These are phyloP conservation scores for Coffea eugenioides DNA, from an alignment of 257 asterid species.

Conservation along the genomic window DNA sequence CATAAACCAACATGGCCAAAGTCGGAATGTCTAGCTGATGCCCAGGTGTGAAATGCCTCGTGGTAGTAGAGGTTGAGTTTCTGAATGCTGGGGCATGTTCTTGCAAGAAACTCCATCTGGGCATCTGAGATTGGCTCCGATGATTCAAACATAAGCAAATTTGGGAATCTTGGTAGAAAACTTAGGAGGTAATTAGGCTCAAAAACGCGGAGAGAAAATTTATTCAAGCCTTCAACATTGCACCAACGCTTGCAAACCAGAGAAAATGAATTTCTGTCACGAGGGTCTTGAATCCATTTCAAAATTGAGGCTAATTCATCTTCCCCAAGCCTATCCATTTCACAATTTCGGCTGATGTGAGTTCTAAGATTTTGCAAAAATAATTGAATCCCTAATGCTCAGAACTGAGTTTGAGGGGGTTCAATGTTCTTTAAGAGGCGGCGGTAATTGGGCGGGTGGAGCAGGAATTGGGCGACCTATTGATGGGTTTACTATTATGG, in stretches of 20 bases:
- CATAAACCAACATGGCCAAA: slow-evolving; percentile 12
- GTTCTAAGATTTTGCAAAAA: too few relatives aligned
- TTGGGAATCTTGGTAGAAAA: slow-evolving; percentile 35
- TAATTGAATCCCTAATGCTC: too few relatives aligned
- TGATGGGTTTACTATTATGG: too few relatives aligned
- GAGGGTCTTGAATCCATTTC: slow-evolving; percentile 11
- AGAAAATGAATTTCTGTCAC: slow-evolving; percentile 28
- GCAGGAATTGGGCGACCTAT: too few relatives aligned
- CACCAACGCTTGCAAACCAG: slow-evolving; percentile 34
- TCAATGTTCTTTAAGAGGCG: too few relatives aligned
- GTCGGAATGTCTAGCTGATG: too few relatives aligned
- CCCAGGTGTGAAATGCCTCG: too few relatives aligned
- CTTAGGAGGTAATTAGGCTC: slow-evolving; percentile 21
- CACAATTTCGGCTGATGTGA: too few relatives aligned
- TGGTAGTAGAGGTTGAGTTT: slow-evolving; percentile 11
- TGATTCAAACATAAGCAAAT: slow-evolving; percentile 20
- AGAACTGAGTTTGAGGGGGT: too few relatives aligned
- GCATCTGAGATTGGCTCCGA: slow-evolving; percentile 20
- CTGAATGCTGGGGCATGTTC: slow-evolving; percentile 21
- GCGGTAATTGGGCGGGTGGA: too few relatives aligned
- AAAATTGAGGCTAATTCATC: slow-evolving; percentile 27
- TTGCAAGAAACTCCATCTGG: slow-evolving; percentile 21
- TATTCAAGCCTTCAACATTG: slow-evolving; percentile 25
- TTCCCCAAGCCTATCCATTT: slow-evolving; percentile 29
- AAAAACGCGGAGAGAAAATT: slow-evolving; percentile 23